Base-by-base conservation (phyloP, 192 early-diverging fungal species). In the Coemansia sp. region DNA sequence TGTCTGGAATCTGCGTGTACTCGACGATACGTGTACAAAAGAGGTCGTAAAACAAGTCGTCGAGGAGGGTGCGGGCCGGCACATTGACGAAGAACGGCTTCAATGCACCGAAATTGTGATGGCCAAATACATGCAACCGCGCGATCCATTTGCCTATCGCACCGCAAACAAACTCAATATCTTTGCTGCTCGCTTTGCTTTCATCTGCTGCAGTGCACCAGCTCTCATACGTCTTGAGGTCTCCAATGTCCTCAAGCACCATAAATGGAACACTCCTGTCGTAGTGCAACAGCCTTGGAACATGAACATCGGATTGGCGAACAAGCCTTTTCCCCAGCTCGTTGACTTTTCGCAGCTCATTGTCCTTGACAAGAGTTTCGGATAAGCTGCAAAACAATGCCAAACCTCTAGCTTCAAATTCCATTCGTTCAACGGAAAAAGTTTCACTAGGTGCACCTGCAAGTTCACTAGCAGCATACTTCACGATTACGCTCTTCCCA, bases 351-450 rank as follows among this genome's bases (percentile, higher is more conserved):
- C 35, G 7, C 26, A 75, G 46, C 8, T 25, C 20, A 0, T 28
- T 6, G 30, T 61, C 33, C 28, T 5, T 26, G 2, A 48, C 18
- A 13, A 56, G 40, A 21, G 51, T 0, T 3, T 37, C 21, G 25
- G 25, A 57, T 2, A 61, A 33, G 4, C 39, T 40, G 25, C 64
- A 39, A 46, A 76, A 65, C 26, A 76, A 51, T 5, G 63, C 60
- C 29, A 76, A 55, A 3, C 68, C 74, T n/a, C 60, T 68, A 8
- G 49, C 68, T 53, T 76, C 68, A 63, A 76, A 70, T 31, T 61
- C 59, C 55, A 70, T 66, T 60, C 74, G 74, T 37, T 76, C 68
- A 48, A 61, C 35, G 0, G 68, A 76, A 30, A 76, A 65, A 20
- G 29, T 26, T 8, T 59, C 40, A 0, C 43, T 37, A 15, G 68